These are phyloP conservation scores for Wilcoxina mikolae DNA, from an alignment of 495 filamentous ascomycete genomes.

Conservation along the genomic window DNA sequence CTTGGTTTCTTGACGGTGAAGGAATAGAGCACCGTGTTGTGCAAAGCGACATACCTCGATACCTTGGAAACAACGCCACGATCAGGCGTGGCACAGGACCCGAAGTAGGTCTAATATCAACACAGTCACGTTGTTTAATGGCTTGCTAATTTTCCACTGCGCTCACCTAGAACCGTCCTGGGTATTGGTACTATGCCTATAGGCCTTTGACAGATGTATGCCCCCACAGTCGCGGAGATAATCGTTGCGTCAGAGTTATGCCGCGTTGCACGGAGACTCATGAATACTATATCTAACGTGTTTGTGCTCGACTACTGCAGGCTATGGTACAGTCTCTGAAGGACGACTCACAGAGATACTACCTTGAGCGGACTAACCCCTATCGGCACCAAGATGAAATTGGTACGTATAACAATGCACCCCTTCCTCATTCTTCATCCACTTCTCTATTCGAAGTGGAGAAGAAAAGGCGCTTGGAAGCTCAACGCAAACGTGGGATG, in stretches of 20 bases:
- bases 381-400: not conserved
- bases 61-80: slow-evolving; percentile 21
- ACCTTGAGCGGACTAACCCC: slow-evolving; percentile 6
- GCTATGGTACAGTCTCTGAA: slow-evolving; percentile 19
- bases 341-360: slow-evolving; percentile 14
- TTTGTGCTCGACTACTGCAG: slow-evolving; percentile 1
- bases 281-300: slow-evolving; percentile 4
- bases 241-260: not conserved
- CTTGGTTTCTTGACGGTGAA: slow-evolving; percentile 16
- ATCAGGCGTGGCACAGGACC: not conserved
- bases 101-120: not conserved
- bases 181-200: slow-evolving; percentile 18
- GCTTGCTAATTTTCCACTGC: not conserved
- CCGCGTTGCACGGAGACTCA: not conserved
- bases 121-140: not conserved
- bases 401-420: not conserved
- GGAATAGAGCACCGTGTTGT: slow-evolving; percentile 22
- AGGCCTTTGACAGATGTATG: slow-evolving; percentile 21
- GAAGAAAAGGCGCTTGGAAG: not conserved
- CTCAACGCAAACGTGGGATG: not conserved
- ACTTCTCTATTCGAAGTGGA: not conserved
- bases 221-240: not conserved
- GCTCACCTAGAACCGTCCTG: slow-evolving; percentile 8
- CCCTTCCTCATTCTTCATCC: not conserved
- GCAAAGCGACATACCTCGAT: slow-evolving; percentile 21